Conservation (phyloP, 2,329 filamentous ascomycete species). For the Ustilaginoidea virens region DNA sequence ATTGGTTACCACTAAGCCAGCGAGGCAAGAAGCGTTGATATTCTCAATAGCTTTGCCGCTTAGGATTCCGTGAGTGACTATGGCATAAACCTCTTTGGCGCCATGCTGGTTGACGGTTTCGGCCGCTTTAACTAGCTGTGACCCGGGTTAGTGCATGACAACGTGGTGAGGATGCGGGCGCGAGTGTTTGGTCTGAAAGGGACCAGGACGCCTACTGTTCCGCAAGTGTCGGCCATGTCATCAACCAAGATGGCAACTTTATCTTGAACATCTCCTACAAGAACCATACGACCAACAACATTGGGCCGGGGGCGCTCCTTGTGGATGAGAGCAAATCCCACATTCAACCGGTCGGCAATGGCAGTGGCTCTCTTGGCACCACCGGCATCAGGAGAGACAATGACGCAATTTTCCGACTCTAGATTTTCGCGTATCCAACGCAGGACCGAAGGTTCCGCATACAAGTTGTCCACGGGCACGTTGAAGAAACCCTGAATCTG, state of each 20-base stretch:
- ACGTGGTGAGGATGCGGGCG: not conserved
- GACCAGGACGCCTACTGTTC: slow-evolving; percentile 51
- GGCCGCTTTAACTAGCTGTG: slow-evolving; percentile 58
- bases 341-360: slow-evolving; percentile 81
- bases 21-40: slow-evolving; percentile 62
- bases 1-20: slow-evolving; percentile 78
- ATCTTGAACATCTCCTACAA: slow-evolving; percentile 86
- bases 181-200: too few species aligned
- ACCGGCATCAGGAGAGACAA: slow-evolving; percentile 88
- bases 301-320: slow-evolving; percentile 81
- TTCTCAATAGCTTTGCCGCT: slow-evolving; percentile 79
- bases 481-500: slow-evolving; percentile 98
- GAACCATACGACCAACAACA: slow-evolving; percentile 78
- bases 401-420: slow-evolving; percentile 68
- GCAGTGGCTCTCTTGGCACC: slow-evolving; percentile 88
- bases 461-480: slow-evolving; percentile 59
- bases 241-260: slow-evolving; percentile 93
- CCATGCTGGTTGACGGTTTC: slow-evolving; percentile 77
- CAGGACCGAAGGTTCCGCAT: slow-evolving; percentile 83
- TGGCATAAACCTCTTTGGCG: slow-evolving; percentile 77
- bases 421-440: slow-evolving; percentile 86
- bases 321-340: slow-evolving; percentile 87
- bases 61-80: slow-evolving; percentile 88
- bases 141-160: slow-evolving; percentile 2
- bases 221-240: slow-evolving; percentile 95